Conservation (phyloP, 2,329 filamentous ascomycete genomes). For the Fusarium euwallaceae region DNA sequence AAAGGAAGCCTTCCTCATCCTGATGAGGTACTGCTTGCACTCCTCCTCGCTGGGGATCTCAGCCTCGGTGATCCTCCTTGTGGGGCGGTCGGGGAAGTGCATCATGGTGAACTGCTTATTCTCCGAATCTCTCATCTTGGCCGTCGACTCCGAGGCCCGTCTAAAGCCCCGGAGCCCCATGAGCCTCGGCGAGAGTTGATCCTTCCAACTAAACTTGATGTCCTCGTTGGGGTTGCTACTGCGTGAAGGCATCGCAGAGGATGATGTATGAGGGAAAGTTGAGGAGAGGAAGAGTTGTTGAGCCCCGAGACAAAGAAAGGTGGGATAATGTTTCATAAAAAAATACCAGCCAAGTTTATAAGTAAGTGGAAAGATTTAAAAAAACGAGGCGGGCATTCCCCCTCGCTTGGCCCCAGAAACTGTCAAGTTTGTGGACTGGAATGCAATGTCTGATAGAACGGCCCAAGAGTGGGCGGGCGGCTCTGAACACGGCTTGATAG, state of each 20-base stretch:
- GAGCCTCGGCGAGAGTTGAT: constrained; percentile 36
- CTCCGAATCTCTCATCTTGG: constrained; percentile 13
- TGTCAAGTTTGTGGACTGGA: constrained; percentile 31
- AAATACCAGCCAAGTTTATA: constrained; percentile 25
- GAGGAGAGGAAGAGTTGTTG: constrained; percentile 6
- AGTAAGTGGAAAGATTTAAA: not conserved
- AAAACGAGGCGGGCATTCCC: not conserved
- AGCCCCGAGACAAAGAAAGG: not conserved
- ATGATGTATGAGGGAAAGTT: constrained; percentile 5
- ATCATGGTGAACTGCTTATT: constrained; percentile 37
- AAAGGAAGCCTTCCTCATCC: constrained; percentile 34
- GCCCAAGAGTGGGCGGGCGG: constrained; percentile 6
- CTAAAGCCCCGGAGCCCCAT: constrained; percentile 38
- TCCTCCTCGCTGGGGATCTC: constrained; percentile 44
- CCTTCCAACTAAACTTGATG: constrained; percentile 41
- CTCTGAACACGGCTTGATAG: constrained; percentile 21
- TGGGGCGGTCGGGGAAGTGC: constrained; percentile 43
- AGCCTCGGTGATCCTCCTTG: constrained; percentile 30
- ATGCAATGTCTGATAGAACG: constrained; percentile 38
- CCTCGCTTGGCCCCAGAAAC: constrained; percentile 17
- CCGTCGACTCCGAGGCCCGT: constrained; percentile 34
- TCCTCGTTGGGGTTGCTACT: constrained; percentile 21
- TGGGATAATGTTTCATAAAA: not conserved
- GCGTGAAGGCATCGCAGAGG: constrained; percentile 35
- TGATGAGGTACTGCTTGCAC: constrained; percentile 32